Conservation (phyloP, 345 rosid genomes). For the Salix dunnii region DNA sequence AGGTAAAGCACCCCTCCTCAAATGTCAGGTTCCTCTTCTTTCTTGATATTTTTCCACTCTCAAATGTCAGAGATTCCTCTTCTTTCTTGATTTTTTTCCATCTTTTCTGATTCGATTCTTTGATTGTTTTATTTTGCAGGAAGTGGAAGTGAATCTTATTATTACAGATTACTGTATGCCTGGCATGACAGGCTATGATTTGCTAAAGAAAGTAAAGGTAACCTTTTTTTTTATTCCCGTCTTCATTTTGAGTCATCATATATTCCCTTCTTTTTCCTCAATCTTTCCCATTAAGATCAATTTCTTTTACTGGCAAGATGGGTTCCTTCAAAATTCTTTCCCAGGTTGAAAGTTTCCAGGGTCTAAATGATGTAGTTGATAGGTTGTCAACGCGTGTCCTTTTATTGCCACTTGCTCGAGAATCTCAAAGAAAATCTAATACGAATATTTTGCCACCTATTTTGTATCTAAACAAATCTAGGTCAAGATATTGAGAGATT, state of each 20-base stretch:
- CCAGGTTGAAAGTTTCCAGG: neutral
- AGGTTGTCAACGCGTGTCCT: slow-evolving; percentile 6
- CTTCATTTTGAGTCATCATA: slow-evolving; percentile 11
- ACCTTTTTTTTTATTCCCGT: neutral
- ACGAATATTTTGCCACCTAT: slow-evolving; percentile 32
- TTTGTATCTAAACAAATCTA: slow-evolving; percentile 9
- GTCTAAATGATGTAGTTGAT: neutral
- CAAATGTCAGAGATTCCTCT: slow-evolving; percentile 2
- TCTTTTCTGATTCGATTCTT: neutral
- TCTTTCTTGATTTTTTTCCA: neutral
- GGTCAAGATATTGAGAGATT: slow-evolving; percentile 23
- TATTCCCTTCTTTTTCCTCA: slow-evolving; percentile 18
- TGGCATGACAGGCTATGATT: slow-evolving; percentile 82
- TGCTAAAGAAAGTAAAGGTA: slow-evolving; percentile 75
- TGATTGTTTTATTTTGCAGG: slow-evolving; percentile 28
- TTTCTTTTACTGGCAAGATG: slow-evolving; percentile 22
- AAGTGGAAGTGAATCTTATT: slow-evolving; percentile 54
- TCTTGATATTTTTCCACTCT: neutral
- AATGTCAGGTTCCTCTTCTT: slow-evolving; percentile 1
- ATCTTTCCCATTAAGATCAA: neutral
- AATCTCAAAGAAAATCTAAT: slow-evolving; percentile 23
- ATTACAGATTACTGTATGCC: slow-evolving; percentile 85
- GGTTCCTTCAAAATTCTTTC: neutral
- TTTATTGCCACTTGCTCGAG: slow-evolving; percentile 18
- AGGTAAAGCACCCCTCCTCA: slow-evolving; percentile 22